These are phyloP conservation scores for Brassica balearica DNA, from an alignment of 441 rosid species.

Conservation along the genomic window DNA sequence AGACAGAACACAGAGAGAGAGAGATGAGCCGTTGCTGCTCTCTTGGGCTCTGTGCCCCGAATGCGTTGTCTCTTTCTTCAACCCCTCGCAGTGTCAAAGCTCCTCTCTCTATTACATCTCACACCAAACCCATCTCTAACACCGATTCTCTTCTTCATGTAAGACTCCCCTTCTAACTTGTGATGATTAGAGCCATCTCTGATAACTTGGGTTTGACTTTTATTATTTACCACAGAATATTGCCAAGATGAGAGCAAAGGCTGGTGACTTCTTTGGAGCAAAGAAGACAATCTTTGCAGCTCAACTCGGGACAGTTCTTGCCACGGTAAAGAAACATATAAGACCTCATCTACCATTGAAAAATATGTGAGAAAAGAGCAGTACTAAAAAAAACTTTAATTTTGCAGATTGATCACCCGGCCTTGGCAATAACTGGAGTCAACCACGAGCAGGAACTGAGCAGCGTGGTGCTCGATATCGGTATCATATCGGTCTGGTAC, in stretches of 20 bases:
- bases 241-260: constrained; percentile 40
- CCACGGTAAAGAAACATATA: constrained; percentile 49
- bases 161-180: neutral
- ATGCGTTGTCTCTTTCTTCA: constrained; percentile 52
- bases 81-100: constrained; percentile 36
- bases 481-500: constrained; percentile 64
- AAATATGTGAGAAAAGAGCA: neutral
- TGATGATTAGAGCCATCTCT: neutral
- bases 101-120: constrained; percentile 40
- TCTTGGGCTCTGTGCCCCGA: constrained; percentile 43
- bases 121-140: constrained; percentile 41
- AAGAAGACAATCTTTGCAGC: constrained; percentile 58
- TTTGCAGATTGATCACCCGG: constrained; percentile 69
- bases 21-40: constrained; percentile 55
- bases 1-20: neutral
- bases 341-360: neutral
- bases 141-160: constrained; percentile 15
- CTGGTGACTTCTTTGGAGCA: constrained; percentile 31
- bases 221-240: constrained; percentile 41
- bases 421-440: constrained; percentile 83
- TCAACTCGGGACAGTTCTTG: constrained; percentile 64
- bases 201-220: neutral
- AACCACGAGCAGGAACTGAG: constrained; percentile 66
- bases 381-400: neutral
- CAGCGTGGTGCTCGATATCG: constrained; percentile 54